Evolutionary conservation across 1,284 basidiomycete genomes (phyloP).

Genomic region (Boletellus sp.): DNA sequence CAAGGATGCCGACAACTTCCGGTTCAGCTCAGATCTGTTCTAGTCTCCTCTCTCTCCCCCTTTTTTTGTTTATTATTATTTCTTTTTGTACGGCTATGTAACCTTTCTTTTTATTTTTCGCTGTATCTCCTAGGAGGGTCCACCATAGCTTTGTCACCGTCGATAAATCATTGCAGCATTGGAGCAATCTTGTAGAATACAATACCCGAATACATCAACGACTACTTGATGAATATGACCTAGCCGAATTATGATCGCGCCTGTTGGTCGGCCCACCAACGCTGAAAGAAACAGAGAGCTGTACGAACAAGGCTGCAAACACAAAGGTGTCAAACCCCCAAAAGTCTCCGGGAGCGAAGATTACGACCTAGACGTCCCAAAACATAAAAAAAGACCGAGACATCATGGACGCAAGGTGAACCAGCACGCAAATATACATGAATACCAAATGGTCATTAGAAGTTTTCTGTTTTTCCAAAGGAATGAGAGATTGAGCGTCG

Average conservation of each 20-base stretch:
- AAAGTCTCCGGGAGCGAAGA: too few relatives aligned
- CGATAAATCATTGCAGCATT: background rate
- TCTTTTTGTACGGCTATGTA: background rate
- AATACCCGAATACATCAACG: background rate
- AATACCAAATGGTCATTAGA: slow-evolving; percentile 10
- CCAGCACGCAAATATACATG: background rate
- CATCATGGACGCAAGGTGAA: background rate
- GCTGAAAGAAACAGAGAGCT: too few relatives aligned
- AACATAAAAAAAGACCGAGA: background rate
- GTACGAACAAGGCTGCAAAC: too few relatives aligned
- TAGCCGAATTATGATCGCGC: background rate
- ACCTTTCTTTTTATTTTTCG: background rate
- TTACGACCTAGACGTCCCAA: background rate
- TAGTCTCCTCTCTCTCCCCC: background rate
- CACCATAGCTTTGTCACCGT: background rate
- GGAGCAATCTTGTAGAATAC: background rate
- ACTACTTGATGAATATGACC: background rate
- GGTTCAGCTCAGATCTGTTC: background rate
- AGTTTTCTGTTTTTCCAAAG: slow-evolving; percentile 22
- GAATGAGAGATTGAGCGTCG: background rate
- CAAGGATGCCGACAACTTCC: slow-evolving; percentile 1
- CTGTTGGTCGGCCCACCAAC: background rate
- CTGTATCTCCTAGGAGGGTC: background rate
- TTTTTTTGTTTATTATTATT: background rate
- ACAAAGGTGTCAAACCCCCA: too few relatives aligned